Conservation (phyloP, 139 green algal species). For the Microglena sp. region DNA sequence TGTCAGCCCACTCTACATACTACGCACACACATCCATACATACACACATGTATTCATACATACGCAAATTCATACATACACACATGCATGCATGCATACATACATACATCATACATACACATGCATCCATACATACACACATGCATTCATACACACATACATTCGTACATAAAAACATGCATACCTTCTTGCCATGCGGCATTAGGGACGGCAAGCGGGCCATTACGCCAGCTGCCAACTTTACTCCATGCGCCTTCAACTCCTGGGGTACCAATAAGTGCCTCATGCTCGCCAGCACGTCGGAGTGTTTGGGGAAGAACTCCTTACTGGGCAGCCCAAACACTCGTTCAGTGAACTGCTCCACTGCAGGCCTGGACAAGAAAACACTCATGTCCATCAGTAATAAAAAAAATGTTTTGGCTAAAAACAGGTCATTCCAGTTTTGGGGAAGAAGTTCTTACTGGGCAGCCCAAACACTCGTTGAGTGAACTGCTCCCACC, state of each 20-base stretch:
- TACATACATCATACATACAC: no score
- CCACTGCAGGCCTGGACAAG: slow-evolving; percentile 41
- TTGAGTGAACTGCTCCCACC: not conserved
- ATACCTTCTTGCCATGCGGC: not conserved
- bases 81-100: not conserved
- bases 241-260: slow-evolving; percentile 18
- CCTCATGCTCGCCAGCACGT: slow-evolving; percentile 25
- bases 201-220: no score
- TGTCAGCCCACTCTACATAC: no score
- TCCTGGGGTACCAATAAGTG: slow-evolving; percentile 25
- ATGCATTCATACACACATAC: no score
- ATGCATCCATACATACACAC: no score
- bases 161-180: no score
- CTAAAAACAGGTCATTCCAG: no score
- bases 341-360: slow-evolving; percentile 64
- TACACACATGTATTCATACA: not conserved
- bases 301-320: slow-evolving; percentile 50
- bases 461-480: slow-evolving; percentile 17
- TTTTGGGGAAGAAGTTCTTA: slow-evolving; percentile 39
- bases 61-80: not conserved
- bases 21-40: not conserved
- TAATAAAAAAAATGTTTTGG: no score
- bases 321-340: slow-evolving; percentile 40
- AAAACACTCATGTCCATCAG: not conserved
- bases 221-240: slow-evolving; percentile 12